Evolutionary conservation across 2,329 filamentous ascomycete species (phyloP).

Genomic region (Talaromyces rugulosus): DNA sequence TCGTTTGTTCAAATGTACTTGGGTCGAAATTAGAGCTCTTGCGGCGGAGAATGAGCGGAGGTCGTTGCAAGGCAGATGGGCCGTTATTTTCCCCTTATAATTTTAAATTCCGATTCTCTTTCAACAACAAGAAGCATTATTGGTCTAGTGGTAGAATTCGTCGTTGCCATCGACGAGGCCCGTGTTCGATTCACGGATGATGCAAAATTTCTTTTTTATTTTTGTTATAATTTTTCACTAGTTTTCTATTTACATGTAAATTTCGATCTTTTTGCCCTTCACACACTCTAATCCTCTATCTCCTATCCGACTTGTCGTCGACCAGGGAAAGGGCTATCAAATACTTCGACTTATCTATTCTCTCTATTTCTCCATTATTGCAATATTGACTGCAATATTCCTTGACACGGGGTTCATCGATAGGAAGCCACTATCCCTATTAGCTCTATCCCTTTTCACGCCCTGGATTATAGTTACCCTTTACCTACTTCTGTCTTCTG

Average conservation of each 20-base stretch:
- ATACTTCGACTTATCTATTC: too few species aligned
- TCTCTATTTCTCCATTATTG: too few species aligned
- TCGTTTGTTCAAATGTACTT: not conserved
- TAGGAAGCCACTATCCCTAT: too few species aligned
- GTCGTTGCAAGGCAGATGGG: not conserved
- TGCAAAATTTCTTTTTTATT: conserved; percentile 22
- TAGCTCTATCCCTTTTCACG: too few species aligned
- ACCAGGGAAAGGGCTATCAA: too few species aligned
- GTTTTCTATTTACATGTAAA: not conserved
- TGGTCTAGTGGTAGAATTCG: conserved; percentile 45
- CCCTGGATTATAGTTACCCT: too few species aligned
- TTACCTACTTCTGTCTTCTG: too few species aligned
- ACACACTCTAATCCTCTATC: too few species aligned
- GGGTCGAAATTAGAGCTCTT: not conserved
- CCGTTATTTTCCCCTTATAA: not conserved
- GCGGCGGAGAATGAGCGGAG: not conserved
- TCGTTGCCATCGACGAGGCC: conserved; percentile 45
- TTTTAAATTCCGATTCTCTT: not conserved
- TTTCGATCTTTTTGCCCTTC: not conserved
- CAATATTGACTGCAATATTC: too few species aligned
- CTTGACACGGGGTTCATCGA: too few species aligned
- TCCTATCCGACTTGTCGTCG: too few species aligned
- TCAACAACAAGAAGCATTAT: conserved; percentile 28
- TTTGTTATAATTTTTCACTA: not conserved
- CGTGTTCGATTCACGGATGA: conserved; percentile 46